Conservation (phyloP, 768 basidiomycete genomes). For the Lactarius quietus region DNA sequence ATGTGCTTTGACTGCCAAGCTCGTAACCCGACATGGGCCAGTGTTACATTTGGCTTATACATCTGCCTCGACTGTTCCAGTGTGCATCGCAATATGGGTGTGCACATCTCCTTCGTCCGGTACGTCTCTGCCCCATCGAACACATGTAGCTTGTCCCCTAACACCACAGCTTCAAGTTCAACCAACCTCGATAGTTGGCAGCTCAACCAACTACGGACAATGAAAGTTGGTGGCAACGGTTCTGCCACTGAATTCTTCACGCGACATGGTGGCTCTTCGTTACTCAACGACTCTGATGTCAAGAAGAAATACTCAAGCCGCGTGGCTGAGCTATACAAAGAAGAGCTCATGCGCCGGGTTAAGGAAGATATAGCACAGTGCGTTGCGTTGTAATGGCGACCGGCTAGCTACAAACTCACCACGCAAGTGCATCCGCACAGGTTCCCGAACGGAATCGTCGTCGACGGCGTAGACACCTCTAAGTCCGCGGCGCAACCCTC, state of each 20-base stretch:
- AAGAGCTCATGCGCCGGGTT: constrained; percentile 78
- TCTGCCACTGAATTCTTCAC: constrained; percentile 85
- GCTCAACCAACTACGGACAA: constrained; percentile 81
- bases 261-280: constrained; percentile 73
- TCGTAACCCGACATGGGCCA: constrained; percentile 96
- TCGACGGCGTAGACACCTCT: constrained; percentile 72
- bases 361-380: constrained; percentile 71
- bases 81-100: constrained; percentile 93
- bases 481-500: constrained; percentile 34
- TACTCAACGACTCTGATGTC: constrained; percentile 69
- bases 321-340: constrained; percentile 86
- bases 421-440: constrained; percentile 37
- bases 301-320: constrained; percentile 89
- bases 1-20: constrained; percentile 94
- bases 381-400: constrained; percentile 28
- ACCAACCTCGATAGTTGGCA: constrained; percentile 98
- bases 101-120: constrained; percentile 97
- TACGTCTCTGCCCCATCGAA: constrained; percentile 36
- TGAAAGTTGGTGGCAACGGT: constrained; percentile 95
- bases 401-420: constrained; percentile 6
- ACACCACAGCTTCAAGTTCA: constrained; percentile 51
- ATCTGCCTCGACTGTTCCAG: constrained; percentile 98
- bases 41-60: constrained; percentile 94
- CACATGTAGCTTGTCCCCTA: neutral
- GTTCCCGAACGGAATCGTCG: constrained; percentile 68